phyloP scores from a whole-genome alignment of 495 filamentous ascomycete genomes.

The Symbiotaphrina buchneri region DNA sequence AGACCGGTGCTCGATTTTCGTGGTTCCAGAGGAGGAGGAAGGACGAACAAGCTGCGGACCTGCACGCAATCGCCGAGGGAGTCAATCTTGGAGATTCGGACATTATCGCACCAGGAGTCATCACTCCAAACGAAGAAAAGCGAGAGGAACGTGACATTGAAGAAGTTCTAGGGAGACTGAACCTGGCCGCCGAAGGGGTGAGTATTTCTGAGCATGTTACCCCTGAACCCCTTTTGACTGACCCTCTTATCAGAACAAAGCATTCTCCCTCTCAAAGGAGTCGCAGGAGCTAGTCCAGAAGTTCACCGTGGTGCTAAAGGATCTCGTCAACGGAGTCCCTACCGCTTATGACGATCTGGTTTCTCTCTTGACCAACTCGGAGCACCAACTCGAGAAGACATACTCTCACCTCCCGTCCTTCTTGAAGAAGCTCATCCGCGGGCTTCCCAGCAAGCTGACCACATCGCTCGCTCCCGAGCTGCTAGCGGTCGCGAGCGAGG shows the following conservation, averaged over 20 bases:
- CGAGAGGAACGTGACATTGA: constrained; percentile 53
- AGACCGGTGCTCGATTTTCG: constrained; percentile 7
- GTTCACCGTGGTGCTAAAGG: constrained; percentile 77
- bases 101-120: constrained; percentile 5
- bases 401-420: constrained; percentile 55
- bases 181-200: constrained; percentile 50
- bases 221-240: no score
- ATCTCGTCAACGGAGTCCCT: constrained; percentile 76
- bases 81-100: background rate
- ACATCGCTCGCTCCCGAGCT: constrained; percentile 55
- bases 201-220: no score
- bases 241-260: no score
- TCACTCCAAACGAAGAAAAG: constrained; percentile 9
- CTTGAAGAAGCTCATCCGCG: constrained; percentile 70
- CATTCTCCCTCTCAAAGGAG: constrained; percentile 62
- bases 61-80: background rate
- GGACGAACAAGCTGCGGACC: background rate
- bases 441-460: constrained; percentile 64
- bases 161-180: constrained; percentile 54
- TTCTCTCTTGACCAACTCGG: constrained; percentile 55
- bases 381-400: constrained; percentile 48
- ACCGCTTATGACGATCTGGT: constrained; percentile 83
- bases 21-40: constrained; percentile 5
- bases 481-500: constrained; percentile 49
- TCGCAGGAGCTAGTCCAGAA: constrained; percentile 56